A percentile compares a stretch with the other conserved stretches of the same genome.
Conservation (phyloP, 257 asterid species). For the Gentiana macrophylla region DNA sequence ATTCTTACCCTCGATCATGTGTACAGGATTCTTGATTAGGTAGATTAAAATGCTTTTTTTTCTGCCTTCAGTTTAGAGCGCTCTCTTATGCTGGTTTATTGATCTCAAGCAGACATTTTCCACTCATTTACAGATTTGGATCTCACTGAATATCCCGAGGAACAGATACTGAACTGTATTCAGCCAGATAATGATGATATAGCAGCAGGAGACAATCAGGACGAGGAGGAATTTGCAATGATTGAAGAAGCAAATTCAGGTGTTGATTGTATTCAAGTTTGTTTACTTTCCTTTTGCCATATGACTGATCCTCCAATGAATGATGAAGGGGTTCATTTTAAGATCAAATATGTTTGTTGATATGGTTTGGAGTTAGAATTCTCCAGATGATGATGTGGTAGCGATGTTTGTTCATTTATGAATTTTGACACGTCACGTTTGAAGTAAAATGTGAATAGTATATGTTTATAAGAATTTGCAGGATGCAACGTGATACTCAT, state of each 20-base stretch:
- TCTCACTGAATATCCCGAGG: slow-evolving; percentile 64
- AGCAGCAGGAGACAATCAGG: slow-evolving; percentile 48
- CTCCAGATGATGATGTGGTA: too few relatives aligned
- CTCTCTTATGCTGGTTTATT: slow-evolving; percentile 20
- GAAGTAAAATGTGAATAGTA: slow-evolving; percentile 9
- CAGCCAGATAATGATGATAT: slow-evolving; percentile 55
- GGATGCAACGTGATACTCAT: too few relatives aligned
- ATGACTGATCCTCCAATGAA: not conserved
- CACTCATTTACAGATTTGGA: slow-evolving; percentile 98
- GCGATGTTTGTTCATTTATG: not conserved
- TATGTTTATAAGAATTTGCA: too few relatives aligned
- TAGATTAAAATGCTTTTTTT: too few relatives aligned
- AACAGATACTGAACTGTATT: slow-evolving; percentile 57
- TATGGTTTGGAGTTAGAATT: too few relatives aligned
- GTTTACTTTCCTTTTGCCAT: not conserved
- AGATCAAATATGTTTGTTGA: not conserved
- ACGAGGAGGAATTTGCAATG: slow-evolving; percentile 61
- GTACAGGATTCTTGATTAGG: too few relatives aligned
- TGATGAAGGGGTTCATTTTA: not conserved
- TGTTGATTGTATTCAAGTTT: slow-evolving; percentile 11
- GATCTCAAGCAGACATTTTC: slow-evolving; percentile 79
- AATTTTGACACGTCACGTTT: too few relatives aligned
- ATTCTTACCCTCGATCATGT: too few relatives aligned
- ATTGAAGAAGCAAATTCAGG: slow-evolving; percentile 71
- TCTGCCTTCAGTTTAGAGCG: too few relatives aligned